These are phyloP conservation scores for Mollisiaceae sp. DNA, from an alignment of 2,329 filamentous ascomycete species.

Conservation along the genomic window DNA sequence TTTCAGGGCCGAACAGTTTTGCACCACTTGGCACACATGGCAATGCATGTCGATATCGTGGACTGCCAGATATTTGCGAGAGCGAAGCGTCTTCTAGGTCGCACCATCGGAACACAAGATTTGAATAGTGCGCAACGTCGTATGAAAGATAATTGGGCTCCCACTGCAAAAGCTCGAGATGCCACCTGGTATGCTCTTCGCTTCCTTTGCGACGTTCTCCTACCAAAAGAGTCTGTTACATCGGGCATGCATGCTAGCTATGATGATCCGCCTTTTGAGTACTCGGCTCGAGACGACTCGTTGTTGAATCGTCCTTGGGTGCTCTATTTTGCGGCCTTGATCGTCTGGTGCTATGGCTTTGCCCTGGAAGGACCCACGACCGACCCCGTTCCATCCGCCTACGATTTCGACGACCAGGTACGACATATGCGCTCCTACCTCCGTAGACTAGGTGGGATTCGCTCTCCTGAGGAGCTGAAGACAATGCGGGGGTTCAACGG, in stretches of 20 bases:
- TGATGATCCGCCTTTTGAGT: conserved; percentile 54
- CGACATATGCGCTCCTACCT: conserved; percentile 83
- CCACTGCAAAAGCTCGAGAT: conserved; percentile 84
- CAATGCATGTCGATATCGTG: conserved; percentile 96
- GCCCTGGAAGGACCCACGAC: conserved; percentile 82
- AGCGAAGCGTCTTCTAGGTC: conserved; percentile 81
- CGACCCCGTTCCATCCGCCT: conserved; percentile 47
- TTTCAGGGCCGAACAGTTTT: conserved; percentile 89
- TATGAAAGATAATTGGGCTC: conserved; percentile 90
- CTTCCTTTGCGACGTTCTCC: conserved; percentile 83
- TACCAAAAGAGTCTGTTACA: conserved; percentile 58
- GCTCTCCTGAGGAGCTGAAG: conserved; percentile 78
- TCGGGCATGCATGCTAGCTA: conserved; percentile 44
- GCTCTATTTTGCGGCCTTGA: conserved; percentile 87
- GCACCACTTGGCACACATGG: conserved; percentile 95
- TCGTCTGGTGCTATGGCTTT: conserved; percentile 95
- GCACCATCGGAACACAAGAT: conserved; percentile 82
- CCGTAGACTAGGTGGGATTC: conserved; percentile 70
- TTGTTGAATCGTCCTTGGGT: conserved; percentile 94
- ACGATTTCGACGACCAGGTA: conserved; percentile 68
- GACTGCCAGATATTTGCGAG: conserved; percentile 96
- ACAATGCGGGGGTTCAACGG: conserved; percentile 77
- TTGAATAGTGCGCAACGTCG: conserved; percentile 78
- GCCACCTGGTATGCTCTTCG: conserved; percentile 91
- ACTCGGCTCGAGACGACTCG: conserved; percentile 86